Conservation (phyloP, 805 yeast genomes). For the Candida alai region DNA sequence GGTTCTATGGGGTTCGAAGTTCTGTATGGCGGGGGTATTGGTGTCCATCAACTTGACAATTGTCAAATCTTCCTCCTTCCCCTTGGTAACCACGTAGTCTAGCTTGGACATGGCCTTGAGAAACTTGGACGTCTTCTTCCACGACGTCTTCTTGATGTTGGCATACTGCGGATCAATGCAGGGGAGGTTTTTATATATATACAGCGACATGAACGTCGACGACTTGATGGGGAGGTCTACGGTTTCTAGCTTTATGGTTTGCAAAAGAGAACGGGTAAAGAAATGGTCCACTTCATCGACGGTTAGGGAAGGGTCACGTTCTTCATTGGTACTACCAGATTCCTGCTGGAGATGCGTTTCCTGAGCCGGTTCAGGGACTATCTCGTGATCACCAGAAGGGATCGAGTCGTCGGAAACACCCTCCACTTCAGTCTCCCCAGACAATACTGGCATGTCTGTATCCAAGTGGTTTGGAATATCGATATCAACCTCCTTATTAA, state of each 20-base stretch:
- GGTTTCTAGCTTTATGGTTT: slow-evolving; percentile 56
- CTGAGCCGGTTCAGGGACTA: too few species aligned
- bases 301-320: slow-evolving; percentile 24
- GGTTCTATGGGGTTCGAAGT: slow-evolving; percentile 56
- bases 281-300: slow-evolving; percentile 71
- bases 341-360: background rate
- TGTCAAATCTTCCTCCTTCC: slow-evolving; percentile 77
- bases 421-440: slow-evolving; percentile 12
- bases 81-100: slow-evolving; percentile 65
- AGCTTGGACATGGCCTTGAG: slow-evolving; percentile 82
- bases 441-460: slow-evolving; percentile 37
- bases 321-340: too few species aligned
- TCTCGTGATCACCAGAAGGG: too few species aligned
- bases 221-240: slow-evolving; percentile 65
- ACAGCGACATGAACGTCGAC: slow-evolving; percentile 70
- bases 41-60: slow-evolving; percentile 49
- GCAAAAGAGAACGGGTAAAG: slow-evolving; percentile 66
- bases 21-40: slow-evolving; percentile 45
- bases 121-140: slow-evolving; percentile 87
- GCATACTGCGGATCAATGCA: slow-evolving; percentile 49
- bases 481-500: slow-evolving; percentile 45
- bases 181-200: slow-evolving; percentile 71
- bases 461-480: slow-evolving; percentile 23
- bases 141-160: slow-evolving; percentile 73
- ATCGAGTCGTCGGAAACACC: background rate